Evolutionary conservation across 1,284 basidiomycete genomes (phyloP), one percentile per base, ranked within the genome.

Genomic region (Chalciporus piperatoides): DNA sequence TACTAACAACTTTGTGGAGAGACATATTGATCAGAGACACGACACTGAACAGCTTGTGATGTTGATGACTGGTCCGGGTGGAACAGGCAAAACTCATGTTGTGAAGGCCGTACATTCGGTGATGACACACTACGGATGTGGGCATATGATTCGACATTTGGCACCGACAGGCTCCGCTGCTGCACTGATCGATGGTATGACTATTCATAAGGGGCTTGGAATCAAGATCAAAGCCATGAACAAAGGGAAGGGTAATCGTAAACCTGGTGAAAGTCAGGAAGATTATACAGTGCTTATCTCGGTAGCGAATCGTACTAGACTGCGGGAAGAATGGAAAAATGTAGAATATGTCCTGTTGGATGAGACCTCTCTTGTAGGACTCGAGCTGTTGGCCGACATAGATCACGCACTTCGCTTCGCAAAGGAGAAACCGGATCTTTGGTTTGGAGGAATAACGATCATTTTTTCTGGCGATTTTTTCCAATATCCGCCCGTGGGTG

Each of bases 331-430:
- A 6, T 52, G 51, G 51, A 52, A 52, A 4, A 52, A 52, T 9
- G 15, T 52, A 0, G 15, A 32, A 6, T 52, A 33, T 10, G 0
- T 30, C 0, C 9, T 51, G 7, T 1, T 41, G 0, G 51, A 51
- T 14, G 42, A 52, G 6, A 4, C 28, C 1, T 24, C 0, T 14
- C 42, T 0, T n/a, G n/a, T n/a, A n/a, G n/a, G n/a, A n/a, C 40
- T 45, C 0, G 21, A 52, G 2, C 8, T 51, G 0, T 15, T 53
- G 0, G 43, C 37, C 4, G 49, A 59, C 4, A 52, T 64, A 1
- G 62, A 61, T 42, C 53, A 56, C 35, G 53, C 52, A 0, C 32
- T 68, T 0, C 15, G 38, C 0, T 57, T 43, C 40, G 56, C 58
- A 3, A 60, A 62, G 10, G 56, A 14, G 45, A 25, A 39, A 1